Percentiles rank a stretch among this genome's conserved stretches.
Evolutionary conservation across 2,329 filamentous ascomycete species (phyloP).

Genomic region (Phaeosphaeriaceae sp.): DNA sequence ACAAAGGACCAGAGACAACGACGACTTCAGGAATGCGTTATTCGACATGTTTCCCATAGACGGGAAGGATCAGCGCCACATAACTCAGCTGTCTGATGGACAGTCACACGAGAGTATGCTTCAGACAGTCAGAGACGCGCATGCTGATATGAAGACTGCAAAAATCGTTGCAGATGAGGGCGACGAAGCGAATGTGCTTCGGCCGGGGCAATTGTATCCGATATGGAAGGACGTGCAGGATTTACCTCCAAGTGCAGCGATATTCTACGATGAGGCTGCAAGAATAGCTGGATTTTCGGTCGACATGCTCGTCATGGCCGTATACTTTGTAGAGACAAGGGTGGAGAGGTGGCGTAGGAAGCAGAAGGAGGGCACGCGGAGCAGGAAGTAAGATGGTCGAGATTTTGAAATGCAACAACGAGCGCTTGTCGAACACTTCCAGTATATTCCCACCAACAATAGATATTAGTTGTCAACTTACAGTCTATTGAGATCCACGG

Average conservation of each 20-base stretch:
- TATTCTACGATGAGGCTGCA: constrained; percentile 61
- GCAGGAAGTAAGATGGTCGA: neutral
- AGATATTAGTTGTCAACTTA: neutral
- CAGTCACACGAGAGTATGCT: constrained; percentile 36
- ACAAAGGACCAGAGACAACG: constrained; percentile 41
- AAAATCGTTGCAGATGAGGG: constrained; percentile 46
- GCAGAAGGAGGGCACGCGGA: constrained; percentile 9
- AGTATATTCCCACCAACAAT: neutral
- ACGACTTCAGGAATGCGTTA: constrained; percentile 50
- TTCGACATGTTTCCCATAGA: constrained; percentile 53
- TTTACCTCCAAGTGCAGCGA: constrained; percentile 53
- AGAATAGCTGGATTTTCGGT: constrained; percentile 59
- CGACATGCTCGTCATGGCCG: constrained; percentile 58
- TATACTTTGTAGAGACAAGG: constrained; percentile 56
- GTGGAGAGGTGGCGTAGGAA: constrained; percentile 33
- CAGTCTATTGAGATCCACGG: too few species aligned
- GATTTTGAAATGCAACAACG: neutral
- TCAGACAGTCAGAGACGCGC: constrained; percentile 52
- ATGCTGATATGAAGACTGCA: constrained; percentile 50
- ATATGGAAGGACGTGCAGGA: constrained; percentile 58
- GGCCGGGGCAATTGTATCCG: constrained; percentile 60
- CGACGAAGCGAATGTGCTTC: constrained; percentile 30
- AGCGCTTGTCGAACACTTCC: neutral
- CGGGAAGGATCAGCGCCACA: neutral
- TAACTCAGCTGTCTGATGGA: constrained; percentile 24